Base-by-base conservation (phyloP, 805 yeast genomes). In the Metschnikowia cubensis region DNA sequence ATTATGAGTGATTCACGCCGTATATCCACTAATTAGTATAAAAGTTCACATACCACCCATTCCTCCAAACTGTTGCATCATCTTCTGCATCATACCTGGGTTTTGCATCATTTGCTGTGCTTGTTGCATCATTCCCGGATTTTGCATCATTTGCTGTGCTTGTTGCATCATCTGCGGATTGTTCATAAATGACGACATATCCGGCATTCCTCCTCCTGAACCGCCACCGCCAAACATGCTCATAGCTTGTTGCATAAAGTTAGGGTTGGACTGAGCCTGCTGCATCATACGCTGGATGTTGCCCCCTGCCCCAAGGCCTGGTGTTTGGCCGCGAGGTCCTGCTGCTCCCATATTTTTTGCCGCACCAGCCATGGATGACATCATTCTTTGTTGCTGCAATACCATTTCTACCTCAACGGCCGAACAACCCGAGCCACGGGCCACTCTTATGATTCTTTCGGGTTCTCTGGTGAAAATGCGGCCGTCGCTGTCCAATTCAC, bases 391-490 rank as follows among this genome's bases (percentile, higher is more conserved):
- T 70, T 94, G 98, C 71, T 84, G 77, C 54, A 92, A 74, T 32
- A 92, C 88, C 80, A 90, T 89, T 66, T 92, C 97, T 29, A 92
- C 96, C 58, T 92, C 98, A 6, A 89, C 81, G 0, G 87, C 96
- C 2, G 94, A 74, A 21, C 97, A 89, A 20, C 98, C 99, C 2
- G 96, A 84, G 7, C 99, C 99, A 57, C 88, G 79, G 0, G 98
- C 98, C 4, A 92, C 92, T 60, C 99, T 79, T 4, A 90, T 81
- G 45, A 92, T 82, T 66, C 99, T 80, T 42, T 84, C 76, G 5
- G 98, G 98, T 67, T 91, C 83, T 47, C 84, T 82, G 35, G 80
- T 76, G 66, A 92, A 89, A 18, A 87, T 69, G 52, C 82, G 74
- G 1, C 98, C 98, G 66, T 92, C 98, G 55, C 89, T 81, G 60